These are phyloP conservation scores for Xylaria polymorpha DNA, from an alignment of 2,329 filamentous ascomycete species.

Conservation along the genomic window DNA sequence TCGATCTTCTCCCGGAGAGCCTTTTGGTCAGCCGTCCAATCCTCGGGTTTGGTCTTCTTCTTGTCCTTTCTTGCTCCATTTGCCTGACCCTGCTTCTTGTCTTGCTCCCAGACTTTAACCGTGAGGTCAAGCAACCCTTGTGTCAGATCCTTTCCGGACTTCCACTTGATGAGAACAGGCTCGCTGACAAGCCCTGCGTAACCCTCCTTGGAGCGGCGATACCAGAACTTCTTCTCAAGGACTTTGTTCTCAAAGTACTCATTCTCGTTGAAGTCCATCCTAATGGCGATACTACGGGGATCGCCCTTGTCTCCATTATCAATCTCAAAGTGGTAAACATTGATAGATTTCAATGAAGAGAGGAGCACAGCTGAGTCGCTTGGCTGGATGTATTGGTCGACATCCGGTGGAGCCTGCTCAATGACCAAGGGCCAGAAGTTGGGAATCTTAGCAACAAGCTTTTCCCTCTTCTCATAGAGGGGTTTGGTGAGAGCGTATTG, in stretches of 20 bases:
- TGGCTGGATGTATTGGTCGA: conserved; percentile 89
- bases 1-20: conserved; percentile 67
- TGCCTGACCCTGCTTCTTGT: conserved; percentile 55
- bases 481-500: conserved; percentile 75
- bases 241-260: conserved; percentile 81
- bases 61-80: conserved; percentile 55
- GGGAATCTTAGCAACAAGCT: conserved; percentile 76
- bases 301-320: conserved; percentile 72
- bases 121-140: conserved; percentile 81
- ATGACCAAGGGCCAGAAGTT: conserved; percentile 97
- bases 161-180: conserved; percentile 90
- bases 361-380: conserved; percentile 80
- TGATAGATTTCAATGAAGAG: conserved; percentile 73
- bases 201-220: conserved; percentile 74
- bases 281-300: conserved; percentile 82
- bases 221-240: conserved; percentile 93
- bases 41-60: conserved; percentile 65
- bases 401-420: conserved; percentile 84
- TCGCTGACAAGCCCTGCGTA: conserved; percentile 86
- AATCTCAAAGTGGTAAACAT: conserved; percentile 84
- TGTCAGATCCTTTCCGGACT: conserved; percentile 85
- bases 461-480: conserved; percentile 81
- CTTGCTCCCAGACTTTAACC: conserved; percentile 74
- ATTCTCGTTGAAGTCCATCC: conserved; percentile 83
- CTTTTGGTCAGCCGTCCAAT: conserved; percentile 64